Evolutionary conservation across 257 asterid genomes (phyloP).

Genomic region (Nicotiana tabacum): DNA sequence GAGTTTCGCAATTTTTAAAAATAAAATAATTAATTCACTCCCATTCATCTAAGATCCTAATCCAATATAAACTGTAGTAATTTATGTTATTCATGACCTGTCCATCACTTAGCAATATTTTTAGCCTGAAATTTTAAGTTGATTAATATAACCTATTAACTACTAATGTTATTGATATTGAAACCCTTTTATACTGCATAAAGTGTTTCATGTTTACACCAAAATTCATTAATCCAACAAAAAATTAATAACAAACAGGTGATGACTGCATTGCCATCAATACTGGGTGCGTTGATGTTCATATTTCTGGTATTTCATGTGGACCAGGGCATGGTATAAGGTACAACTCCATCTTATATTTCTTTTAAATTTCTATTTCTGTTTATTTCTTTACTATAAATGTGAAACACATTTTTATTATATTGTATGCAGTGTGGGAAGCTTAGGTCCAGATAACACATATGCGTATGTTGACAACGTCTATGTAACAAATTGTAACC

Average conservation of each 20-base stretch:
- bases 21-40: too few species aligned
- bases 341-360: neutral
- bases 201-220: neutral
- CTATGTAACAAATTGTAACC: neutral
- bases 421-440: conserved; percentile 13
- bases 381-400: neutral
- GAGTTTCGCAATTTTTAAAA: too few species aligned
- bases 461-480: conserved; percentile 12
- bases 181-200: neutral
- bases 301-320: conserved; percentile 13
- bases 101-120: neutral
- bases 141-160: neutral
- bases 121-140: neutral
- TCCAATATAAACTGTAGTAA: too few species aligned
- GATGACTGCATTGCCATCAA: conserved; percentile 24
- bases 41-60: too few species aligned
- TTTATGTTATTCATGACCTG: too few species aligned
- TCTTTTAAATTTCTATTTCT: neutral
- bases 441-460: conserved; percentile 14
- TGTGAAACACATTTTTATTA: neutral
- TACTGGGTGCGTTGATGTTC: neutral
- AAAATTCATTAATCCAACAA: neutral
- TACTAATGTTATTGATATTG: neutral
- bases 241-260: conserved; percentile 1
- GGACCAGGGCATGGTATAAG: conserved; percentile 29